Conservation (phyloP, 2,329 filamentous ascomycete genomes). For the Colletotrichum echinochloae region DNA sequence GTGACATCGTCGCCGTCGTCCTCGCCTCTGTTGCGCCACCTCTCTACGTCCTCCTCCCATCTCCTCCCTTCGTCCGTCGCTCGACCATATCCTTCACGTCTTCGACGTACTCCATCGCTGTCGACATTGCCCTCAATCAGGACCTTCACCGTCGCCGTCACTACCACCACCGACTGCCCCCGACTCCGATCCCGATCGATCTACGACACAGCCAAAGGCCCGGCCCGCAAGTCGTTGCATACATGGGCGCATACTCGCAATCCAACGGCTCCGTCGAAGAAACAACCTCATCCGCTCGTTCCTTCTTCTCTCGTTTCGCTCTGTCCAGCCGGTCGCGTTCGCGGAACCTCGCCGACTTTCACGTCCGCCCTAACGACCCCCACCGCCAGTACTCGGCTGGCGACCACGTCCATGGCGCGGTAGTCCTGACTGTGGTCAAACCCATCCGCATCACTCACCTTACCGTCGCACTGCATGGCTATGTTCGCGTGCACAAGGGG, state of each 20-base stretch:
- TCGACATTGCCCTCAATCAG: constrained; percentile 14
- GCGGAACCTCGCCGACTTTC: constrained; percentile 81
- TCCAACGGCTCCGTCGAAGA: constrained; percentile 55
- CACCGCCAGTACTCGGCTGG: constrained; percentile 82
- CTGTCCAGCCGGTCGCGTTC: constrained; percentile 63
- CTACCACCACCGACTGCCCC: constrained; percentile 45
- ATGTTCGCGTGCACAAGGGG: constrained; percentile 82
- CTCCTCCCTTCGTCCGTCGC: constrained; percentile 42
- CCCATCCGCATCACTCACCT: constrained; percentile 83
- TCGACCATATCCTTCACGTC: constrained; percentile 42
- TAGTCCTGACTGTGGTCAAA: constrained; percentile 79
- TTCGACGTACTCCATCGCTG: constrained; percentile 39
- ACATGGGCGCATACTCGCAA: constrained; percentile 59
- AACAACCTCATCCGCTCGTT: constrained; percentile 53
- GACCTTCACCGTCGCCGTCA: constrained; percentile 42
- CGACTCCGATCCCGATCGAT: constrained; percentile 21
- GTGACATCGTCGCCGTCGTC: constrained; percentile 36
- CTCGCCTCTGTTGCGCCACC: constrained; percentile 38
- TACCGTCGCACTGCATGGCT: constrained; percentile 81
- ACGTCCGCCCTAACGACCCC: constrained; percentile 81
- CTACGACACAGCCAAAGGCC: constrained; percentile 39
- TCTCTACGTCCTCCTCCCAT: constrained; percentile 38
- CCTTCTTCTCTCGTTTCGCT: constrained; percentile 65
- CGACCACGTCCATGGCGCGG: constrained; percentile 78
- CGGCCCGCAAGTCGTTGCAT: constrained; percentile 48